Conservation (phyloP, 148 eudicot genomes). For the Vaccinium darrowii region DNA sequence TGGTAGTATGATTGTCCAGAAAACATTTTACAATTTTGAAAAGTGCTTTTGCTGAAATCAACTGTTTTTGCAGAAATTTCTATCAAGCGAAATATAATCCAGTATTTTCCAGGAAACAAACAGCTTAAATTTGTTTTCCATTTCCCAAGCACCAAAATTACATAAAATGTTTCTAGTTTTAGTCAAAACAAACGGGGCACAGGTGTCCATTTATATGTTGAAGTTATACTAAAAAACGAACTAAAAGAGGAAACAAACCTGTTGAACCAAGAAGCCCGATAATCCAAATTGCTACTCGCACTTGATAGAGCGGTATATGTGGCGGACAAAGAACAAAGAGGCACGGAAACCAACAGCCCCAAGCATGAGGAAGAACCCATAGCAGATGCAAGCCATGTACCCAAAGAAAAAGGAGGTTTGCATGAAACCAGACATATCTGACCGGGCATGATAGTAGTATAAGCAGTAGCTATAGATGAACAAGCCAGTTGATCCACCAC, state of each 20-base stretch:
- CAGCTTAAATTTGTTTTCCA: too few relatives aligned
- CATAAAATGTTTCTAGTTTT: not conserved
- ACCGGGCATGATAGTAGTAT: constrained; percentile 35
- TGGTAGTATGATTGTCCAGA: not conserved
- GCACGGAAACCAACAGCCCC: constrained; percentile 43
- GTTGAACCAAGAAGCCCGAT: not conserved
- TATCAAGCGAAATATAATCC: not conserved
- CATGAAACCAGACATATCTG: constrained; percentile 43
- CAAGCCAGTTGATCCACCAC: constrained; percentile 44
- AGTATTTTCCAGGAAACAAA: too few relatives aligned
- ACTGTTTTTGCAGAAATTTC: not conserved
- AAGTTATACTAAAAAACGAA: not conserved
- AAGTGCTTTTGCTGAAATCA: not conserved
- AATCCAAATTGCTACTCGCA: constrained; percentile 23
- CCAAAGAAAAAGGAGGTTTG: constrained; percentile 45
- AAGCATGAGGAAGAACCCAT: constrained; percentile 45
- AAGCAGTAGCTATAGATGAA: constrained; percentile 42
- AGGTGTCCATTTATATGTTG: not conserved
- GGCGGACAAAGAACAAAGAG: constrained; percentile 39
- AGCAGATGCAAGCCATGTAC: constrained; percentile 45
- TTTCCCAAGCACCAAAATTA: not conserved
- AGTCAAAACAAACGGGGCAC: not conserved
- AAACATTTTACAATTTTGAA: not conserved
- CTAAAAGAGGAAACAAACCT: constrained; percentile 1
- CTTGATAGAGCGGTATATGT: constrained; percentile 41